phyloP scores from a whole-genome alignment of 768 basidiomycete genomes.

The Termitomyces sp. region DNA sequence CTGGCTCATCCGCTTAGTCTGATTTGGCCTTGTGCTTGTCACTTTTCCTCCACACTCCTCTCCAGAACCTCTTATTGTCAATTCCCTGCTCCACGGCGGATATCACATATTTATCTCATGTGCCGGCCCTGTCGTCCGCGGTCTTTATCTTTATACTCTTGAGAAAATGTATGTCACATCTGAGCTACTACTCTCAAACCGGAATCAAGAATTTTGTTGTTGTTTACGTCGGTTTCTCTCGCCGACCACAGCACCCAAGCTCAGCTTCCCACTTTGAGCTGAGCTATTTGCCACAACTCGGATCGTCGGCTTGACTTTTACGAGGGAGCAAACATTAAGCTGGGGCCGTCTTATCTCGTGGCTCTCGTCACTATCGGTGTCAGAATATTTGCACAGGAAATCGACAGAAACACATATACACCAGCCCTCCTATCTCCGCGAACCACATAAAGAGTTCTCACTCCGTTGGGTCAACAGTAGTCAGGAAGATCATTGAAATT shows the following conservation, averaged over 20 bases:
- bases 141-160: no score
- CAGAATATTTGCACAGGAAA: neutral
- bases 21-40: no score
- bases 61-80: neutral
- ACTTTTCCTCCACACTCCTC: no score
- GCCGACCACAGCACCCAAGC: no score
- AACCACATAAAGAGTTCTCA: neutral
- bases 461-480: neutral
- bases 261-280: no score
- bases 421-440: neutral
- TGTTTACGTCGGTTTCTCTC: no score
- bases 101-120: neutral
- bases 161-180: no score
- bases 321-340: neutral
- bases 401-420: neutral
- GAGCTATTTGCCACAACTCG: neutral
- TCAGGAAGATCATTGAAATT: neutral
- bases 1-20: no score
- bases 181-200: no score
- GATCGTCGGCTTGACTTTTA: neutral
- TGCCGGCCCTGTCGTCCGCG: no score
- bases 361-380: neutral
- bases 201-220: no score
- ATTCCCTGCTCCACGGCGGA: neutral
- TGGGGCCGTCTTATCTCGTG: neutral